Evolutionary conservation across 2,329 filamentous ascomycete genomes (phyloP).

Genomic region (Xylariaceae sp.): DNA sequence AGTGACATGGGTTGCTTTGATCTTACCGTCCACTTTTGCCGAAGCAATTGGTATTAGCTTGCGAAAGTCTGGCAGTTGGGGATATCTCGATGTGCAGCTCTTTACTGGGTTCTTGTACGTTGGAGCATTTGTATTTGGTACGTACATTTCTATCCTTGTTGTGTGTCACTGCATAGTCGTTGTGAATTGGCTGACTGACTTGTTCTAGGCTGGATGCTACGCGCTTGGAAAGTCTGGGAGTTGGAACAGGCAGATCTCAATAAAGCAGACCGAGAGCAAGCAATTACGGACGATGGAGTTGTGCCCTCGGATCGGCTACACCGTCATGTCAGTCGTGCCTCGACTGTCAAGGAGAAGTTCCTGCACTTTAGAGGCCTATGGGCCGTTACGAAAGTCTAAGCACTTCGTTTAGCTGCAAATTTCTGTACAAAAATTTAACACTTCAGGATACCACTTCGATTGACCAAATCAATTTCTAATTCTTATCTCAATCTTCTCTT

Average conservation of each 20-base stretch:
- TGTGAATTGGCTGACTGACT: too few relatives aligned
- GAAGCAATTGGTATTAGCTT: constrained; percentile 61
- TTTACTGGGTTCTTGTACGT: constrained; percentile 61
- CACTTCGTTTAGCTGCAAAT: background rate
- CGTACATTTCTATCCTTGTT: constrained; percentile 10
- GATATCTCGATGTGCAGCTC: constrained; percentile 51
- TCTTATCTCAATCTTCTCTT: background rate
- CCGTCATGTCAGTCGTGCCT: constrained; percentile 11
- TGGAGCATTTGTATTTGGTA: constrained; percentile 45
- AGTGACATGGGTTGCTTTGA: constrained; percentile 67
- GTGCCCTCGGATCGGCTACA: constrained; percentile 17
- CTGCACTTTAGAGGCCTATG: constrained; percentile 23
- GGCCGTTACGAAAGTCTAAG: constrained; percentile 24
- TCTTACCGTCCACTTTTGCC: constrained; percentile 66
- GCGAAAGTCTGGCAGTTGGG: constrained; percentile 36
- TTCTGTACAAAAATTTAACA: background rate
- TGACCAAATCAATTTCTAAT: background rate
- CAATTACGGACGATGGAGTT: constrained; percentile 24
- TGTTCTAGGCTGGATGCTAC: constrained; percentile 36
- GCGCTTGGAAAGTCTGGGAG: constrained; percentile 42
- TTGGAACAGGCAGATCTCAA: constrained; percentile 29
- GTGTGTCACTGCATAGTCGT: too few relatives aligned
- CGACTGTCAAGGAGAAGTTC: constrained; percentile 16
- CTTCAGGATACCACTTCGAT: background rate
- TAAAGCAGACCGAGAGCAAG: constrained; percentile 27